phyloP scores from a whole-genome alignment of 1,284 basidiomycete species.

The Termitomyces sp. region DNA sequence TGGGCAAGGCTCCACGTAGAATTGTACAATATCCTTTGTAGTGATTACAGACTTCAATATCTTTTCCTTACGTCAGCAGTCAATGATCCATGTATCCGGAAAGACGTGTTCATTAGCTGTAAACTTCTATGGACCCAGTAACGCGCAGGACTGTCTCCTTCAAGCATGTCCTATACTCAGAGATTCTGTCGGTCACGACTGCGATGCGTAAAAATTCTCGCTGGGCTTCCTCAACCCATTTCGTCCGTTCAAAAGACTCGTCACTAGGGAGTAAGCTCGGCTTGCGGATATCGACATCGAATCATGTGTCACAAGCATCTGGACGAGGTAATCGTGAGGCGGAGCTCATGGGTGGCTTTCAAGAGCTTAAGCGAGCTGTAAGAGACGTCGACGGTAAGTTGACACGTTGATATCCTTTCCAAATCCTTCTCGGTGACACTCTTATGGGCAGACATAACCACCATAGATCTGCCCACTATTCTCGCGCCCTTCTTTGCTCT shows the following conservation, averaged over 20 bases:
- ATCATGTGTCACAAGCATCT: conserved; percentile 33
- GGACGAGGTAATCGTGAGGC: conserved; percentile 56
- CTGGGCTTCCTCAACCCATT: conserved; percentile 74
- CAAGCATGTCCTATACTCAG: conserved; percentile 79
- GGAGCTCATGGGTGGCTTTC: conserved; percentile 87
- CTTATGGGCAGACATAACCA: conserved; percentile 48
- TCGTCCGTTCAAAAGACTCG: conserved; percentile 55
- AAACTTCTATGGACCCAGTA: conserved; percentile 7
- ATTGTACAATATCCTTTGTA: conserved; percentile 16
- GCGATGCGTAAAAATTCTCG: conserved; percentile 97
- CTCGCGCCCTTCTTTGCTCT: conserved; percentile 91
- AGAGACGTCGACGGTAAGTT: conserved; percentile 68
- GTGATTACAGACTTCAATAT: background rate
- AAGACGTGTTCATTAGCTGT: conserved; percentile 13
- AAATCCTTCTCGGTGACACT: conserved; percentile 14
- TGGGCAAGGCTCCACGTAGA: conserved; percentile 34
- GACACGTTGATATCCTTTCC: conserved; percentile 7
- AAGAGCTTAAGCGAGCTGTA: conserved; percentile 77
- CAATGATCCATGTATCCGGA: background rate
- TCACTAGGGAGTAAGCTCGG: conserved; percentile 70
- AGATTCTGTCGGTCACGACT: conserved; percentile 90
- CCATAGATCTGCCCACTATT: conserved; percentile 53
- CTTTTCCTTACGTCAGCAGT: conserved; percentile 13
- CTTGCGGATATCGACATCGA: conserved; percentile 53
- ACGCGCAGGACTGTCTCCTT: conserved; percentile 41